Evolutionary conservation across 257 asterid species (phyloP), one percentile per base, ranked within the genome.

Genomic region (Solanum appendiculatum): DNA sequence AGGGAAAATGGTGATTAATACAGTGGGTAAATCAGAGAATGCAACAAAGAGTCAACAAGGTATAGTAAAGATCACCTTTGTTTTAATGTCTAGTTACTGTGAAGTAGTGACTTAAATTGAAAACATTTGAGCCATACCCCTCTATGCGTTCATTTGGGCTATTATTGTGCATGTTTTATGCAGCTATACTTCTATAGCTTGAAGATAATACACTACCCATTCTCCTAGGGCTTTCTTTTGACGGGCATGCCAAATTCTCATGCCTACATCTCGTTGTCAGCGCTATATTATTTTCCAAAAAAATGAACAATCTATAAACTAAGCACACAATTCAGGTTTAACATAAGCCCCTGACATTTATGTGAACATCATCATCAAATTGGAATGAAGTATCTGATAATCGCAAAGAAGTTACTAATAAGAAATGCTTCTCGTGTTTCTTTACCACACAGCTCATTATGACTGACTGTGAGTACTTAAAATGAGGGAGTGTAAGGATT

Each of bases 41-140:
- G 72, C 56, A 86, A 58, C 81, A 72, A 48, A 72, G 6, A 86
- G 33, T 84, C 86, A 89, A 86, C 56, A 72, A 86, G 95, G 95
- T 93, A 89, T 33, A 69, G 5, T 27, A 58, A 88, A 58, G 9
- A 73, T 73, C 37, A 27, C 40, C 15, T 54, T 56, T 77, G 46
- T 66, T 85, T 42, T 29, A 40, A 21, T 4, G 0, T 75, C 68
- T 10, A 20, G 39, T 81, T 48, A 29, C 68, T 12, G 27, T 29
- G 51, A 73, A 73, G 33, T 36, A 73, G 33, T 37, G 68, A 31
- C 18, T 36, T 81, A 56, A 56, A 29, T 18, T 18, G 68, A 31
- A 81, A 48, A 81, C 27, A 20, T n/a, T 75, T n/a, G 36, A 75
- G 23, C 83, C n/a, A 40, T 40, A 75, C 13, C 58, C 23, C n/a